These are phyloP conservation scores for Monascus purpureus DNA, from an alignment of 495 filamentous ascomycete species.

Conservation along the genomic window DNA sequence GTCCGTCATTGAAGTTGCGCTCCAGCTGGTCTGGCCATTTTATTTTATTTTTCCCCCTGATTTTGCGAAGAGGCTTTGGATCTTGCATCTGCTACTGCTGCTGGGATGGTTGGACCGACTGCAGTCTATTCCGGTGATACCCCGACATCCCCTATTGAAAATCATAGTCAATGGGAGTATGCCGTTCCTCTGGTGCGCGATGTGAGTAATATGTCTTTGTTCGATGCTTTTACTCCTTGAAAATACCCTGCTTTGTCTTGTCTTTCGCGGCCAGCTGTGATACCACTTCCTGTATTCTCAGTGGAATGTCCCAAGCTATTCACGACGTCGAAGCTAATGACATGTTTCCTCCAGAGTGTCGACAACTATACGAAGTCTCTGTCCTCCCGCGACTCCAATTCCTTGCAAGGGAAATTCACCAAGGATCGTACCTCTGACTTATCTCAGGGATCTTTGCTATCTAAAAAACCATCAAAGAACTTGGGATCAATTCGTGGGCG, in stretches of 20 bases:
- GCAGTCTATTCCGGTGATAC: conserved; percentile 27
- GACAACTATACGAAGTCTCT: conserved; percentile 20
- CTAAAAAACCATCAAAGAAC: conserved; percentile 14
- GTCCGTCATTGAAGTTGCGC: conserved; percentile 8
- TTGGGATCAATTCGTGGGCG: conserved; percentile 16
- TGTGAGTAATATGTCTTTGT: conserved; percentile 20
- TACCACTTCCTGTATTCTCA: too few species aligned
- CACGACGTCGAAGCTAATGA: neutral
- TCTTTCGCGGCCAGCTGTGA: too few species aligned
- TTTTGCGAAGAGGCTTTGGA: too few species aligned
- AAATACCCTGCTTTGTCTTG: too few species aligned
- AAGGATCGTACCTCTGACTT: conserved; percentile 24
- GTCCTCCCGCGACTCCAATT: conserved; percentile 24
- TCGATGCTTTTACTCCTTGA: too few species aligned
- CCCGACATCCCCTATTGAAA: conserved; percentile 24
- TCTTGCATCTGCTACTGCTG: conserved; percentile 4
- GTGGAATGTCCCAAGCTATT: too few species aligned
- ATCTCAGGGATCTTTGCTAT: conserved; percentile 28
- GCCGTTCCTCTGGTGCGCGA: conserved; percentile 29
- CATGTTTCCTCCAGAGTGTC: conserved; percentile 13
- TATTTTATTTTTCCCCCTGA: too few species aligned
- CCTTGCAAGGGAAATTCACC: conserved; percentile 12
- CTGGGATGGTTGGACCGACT: conserved; percentile 33
- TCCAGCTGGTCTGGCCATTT: conserved; percentile 32
- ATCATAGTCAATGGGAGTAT: conserved; percentile 29